phyloP scores from a whole-genome alignment of 1,139 yeast species.

The Candida tunisiensis region DNA sequence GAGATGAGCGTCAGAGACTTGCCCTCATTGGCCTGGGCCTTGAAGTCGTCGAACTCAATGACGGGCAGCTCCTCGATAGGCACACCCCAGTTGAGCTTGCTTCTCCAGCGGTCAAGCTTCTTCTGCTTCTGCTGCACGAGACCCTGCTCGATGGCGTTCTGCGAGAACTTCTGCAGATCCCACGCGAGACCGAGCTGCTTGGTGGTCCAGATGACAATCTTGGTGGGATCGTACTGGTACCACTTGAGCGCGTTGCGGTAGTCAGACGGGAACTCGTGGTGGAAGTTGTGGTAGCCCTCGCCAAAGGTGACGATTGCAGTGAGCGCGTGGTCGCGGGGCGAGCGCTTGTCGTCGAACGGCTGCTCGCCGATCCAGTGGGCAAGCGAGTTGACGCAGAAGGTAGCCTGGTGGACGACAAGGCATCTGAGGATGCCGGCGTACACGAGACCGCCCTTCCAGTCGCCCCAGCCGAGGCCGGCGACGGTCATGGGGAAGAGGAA shows the following conservation, averaged over 20 bases:
- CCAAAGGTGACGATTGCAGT: conserved; percentile 95
- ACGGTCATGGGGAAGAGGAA: conserved; percentile 57
- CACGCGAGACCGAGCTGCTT: conserved; percentile 76
- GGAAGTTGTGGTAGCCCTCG: conserved; percentile 98
- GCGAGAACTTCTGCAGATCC: conserved; percentile 84
- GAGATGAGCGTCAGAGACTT: conserved; percentile 63
- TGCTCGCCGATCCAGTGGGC: conserved; percentile 98
- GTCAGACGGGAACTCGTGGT: conserved; percentile 97
- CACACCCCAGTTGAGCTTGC: conserved; percentile 83
- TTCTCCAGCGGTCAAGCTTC: conserved; percentile 72
- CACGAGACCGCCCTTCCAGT: conserved; percentile 81
- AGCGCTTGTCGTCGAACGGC: conserved; percentile 95
- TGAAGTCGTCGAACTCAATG: conserved; percentile 76
- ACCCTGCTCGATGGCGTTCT: conserved; percentile 94
- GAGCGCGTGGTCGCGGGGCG: conserved; percentile 89
- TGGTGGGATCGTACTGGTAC: conserved; percentile 99
- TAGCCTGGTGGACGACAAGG: conserved; percentile 85
- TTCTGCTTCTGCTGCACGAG: conserved; percentile 91
- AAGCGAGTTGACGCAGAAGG: conserved; percentile 94
- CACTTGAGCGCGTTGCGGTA: conserved; percentile 95
- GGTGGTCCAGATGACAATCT: conserved; percentile 51
- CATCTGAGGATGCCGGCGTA: conserved; percentile 82
- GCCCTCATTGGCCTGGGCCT: conserved; percentile 39
- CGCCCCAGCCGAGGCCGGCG: conserved; percentile 76
- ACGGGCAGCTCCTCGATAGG: conserved; percentile 74